These are phyloP conservation scores for Drosera capensis DNA, from an alignment of 148 eudicot species.

Conservation along the genomic window DNA sequence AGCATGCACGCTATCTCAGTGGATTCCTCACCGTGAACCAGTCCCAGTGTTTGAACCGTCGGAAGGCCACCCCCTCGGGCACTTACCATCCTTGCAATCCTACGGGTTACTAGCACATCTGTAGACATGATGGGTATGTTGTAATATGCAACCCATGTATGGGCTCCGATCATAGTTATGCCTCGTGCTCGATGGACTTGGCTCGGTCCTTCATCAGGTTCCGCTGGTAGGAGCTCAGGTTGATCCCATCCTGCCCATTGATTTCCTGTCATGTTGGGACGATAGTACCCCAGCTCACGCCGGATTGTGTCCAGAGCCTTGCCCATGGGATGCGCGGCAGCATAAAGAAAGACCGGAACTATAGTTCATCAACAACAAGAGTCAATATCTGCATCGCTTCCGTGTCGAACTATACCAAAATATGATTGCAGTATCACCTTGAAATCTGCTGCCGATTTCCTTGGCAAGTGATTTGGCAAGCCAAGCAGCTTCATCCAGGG, in stretches of 20 bases:
- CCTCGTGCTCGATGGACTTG: conserved; percentile 33
- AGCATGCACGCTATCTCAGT: conserved; percentile 40
- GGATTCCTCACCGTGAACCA: conserved; percentile 46
- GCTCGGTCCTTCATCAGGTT: conserved; percentile 42
- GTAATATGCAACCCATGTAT: conserved; percentile 39
- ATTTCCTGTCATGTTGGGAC: conserved; percentile 37
- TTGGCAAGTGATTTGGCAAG: conserved; percentile 37
- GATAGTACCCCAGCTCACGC: conserved; percentile 38
- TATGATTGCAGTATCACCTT: conserved; percentile 17
- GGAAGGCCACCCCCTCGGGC: conserved; percentile 63
- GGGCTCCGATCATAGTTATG: conserved; percentile 37
- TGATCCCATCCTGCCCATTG: conserved; percentile 49
- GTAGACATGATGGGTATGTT: conserved; percentile 55
- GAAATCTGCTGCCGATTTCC: conserved; percentile 42
- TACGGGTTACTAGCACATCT: conserved; percentile 24
- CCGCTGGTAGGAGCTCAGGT: conserved; percentile 26
- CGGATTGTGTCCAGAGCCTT: conserved; percentile 39
- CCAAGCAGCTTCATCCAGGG: conserved; percentile 59
- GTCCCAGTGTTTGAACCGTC: conserved; percentile 39
- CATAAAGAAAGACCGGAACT: conserved; percentile 49
- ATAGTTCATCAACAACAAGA: conserved; percentile 2
- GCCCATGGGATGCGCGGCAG: conserved; percentile 46
- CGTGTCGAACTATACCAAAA: no score
- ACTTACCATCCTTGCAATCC: conserved; percentile 40
- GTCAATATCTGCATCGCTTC: no score